Conservation (phyloP, 768 basidiomycete genomes). For the Pleurotus tuoliensis region DNA sequence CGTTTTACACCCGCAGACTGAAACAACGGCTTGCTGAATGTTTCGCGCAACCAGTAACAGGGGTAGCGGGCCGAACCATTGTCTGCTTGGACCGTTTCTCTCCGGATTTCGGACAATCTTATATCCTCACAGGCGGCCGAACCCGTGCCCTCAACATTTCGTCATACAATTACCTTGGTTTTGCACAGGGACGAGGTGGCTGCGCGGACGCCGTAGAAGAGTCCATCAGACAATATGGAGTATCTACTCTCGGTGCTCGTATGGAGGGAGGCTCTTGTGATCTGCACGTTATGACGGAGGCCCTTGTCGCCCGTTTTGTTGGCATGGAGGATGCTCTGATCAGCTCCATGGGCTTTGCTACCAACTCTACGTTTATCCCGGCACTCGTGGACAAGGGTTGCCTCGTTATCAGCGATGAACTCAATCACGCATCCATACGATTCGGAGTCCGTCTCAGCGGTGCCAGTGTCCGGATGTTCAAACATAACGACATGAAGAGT, state of each 20-base stretch:
- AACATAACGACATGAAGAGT: slow-evolving; percentile 90
- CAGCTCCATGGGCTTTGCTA: slow-evolving; percentile 95
- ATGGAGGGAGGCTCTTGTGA: slow-evolving; percentile 86
- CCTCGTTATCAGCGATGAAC: slow-evolving; percentile 93
- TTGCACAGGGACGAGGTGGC: slow-evolving; percentile 88
- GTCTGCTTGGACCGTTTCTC: slow-evolving; percentile 80
- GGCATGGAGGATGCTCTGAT: slow-evolving; percentile 90
- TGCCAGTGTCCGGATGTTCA: slow-evolving; percentile 88
- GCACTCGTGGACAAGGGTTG: slow-evolving; percentile 88
- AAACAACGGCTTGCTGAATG: slow-evolving; percentile 95
- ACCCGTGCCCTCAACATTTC: slow-evolving; percentile 95
- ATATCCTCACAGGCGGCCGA: slow-evolving; percentile 69
- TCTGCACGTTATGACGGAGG: slow-evolving; percentile 76
- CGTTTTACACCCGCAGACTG: slow-evolving; percentile 96
- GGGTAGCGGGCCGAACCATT: slow-evolving; percentile 94
- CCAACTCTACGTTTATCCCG: slow-evolving; percentile 91
- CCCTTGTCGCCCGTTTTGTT: slow-evolving; percentile 84
- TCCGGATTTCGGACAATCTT: slow-evolving; percentile 75
- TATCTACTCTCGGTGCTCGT: slow-evolving; percentile 71
- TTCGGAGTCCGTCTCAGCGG: slow-evolving; percentile 88
- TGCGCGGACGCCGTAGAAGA: slow-evolving; percentile 95
- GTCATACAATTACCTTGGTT: slow-evolving; percentile 99
- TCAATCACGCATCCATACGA: slow-evolving; percentile 94
- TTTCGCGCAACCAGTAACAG: slow-evolving; percentile 89
- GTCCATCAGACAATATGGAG: slow-evolving; percentile 74